Base-by-base conservation (phyloP, 2,329 filamentous ascomycete genomes). In the Rutstroemia sp. region DNA sequence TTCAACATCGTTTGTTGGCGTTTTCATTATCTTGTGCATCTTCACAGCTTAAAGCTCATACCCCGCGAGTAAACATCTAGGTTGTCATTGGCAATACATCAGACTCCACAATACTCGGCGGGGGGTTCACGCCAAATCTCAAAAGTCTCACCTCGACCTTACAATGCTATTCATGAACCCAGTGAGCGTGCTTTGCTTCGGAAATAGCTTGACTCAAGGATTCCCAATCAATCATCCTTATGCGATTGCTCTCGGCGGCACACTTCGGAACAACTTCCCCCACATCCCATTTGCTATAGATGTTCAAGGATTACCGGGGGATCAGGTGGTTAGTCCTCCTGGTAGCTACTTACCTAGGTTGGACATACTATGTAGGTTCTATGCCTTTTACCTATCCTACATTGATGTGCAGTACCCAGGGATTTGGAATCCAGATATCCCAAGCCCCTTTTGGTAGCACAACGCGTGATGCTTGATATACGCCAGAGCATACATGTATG, bases 201-300 rank as follows among this genome's bases (percentile, higher is more conserved):
- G 66, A 27, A 64, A 67, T 52, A 67, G 65, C 44, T 76, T 87
- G 47, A 86, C 83, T 5, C 75, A 73, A 12, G 84, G 84, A 44
- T 84, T 73, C 19, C 51, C 70, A 14, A 23, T 67, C 4, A 72
- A 71, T 46, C 75, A 80, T 58, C 81, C 84, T 0, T 87, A 87
- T 70, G 73, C 75, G 5, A 64, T 68, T 23, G 72, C 72, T 56
- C 71, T 87, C 14, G 64, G 72, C 58, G 65, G 75, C 52, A 73
- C 73, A 57, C 72, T 84, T 37, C 67, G 71, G 25, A 72, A 71
- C 30, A 74, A 73, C 1, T 76, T 81, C 48, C 73, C 75, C 3
- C 63, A 66, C n/a, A 62, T 70, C 19, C 66, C 73, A 19, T 67
- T 82, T 50, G 59, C 67, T 17, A 70, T 68, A 16, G 70, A 75